Base-by-base conservation (phyloP, 805 yeast genomes). In the Saturnispora zaruensis region DNA sequence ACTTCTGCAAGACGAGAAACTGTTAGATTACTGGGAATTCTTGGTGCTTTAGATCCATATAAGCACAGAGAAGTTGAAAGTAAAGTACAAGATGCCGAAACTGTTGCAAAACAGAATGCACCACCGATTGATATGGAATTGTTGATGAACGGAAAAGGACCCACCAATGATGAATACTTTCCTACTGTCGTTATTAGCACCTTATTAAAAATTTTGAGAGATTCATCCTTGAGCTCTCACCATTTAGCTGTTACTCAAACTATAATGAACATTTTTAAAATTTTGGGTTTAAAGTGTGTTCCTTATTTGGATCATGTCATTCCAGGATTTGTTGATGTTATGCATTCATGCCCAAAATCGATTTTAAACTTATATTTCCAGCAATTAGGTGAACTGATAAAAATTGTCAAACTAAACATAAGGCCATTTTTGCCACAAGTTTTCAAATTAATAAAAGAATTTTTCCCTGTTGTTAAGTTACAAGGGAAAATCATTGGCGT, bases 21-120 rank as follows among this genome's bases (percentile, higher is more conserved):
- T 0, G 96, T 93, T 1, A 76, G 91, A 55, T 67, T 93, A 23
- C 71, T 93, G 50, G 99, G 99, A 61, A 89, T 90, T 32, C 70
- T 93, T 40, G 99, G 99, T 55, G 99, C 99, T 0, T 70, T 93
- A 44, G 99, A 93, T 66, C 99, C 99, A 1, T 93, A 91, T 63
- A 90, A 87, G 61, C 95, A 89, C 57, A 79, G 96, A 50, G 96
- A 88, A 58, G 87, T 90, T 8, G 98, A 90, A 62, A 82, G 87
- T 51, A 56, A 54, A 34, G 66, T 65, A 4, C 64, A 63, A 42
- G 67, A 65, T 33, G 62, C 67, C 6, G 60, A 61, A 41, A 60
- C 67, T 5, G 68, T 67, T 4, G 83, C 78, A 0, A 95, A 87
- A 55, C 91, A 87, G 54, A 85, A 85, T 59, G 88, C 91, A 2